These are phyloP conservation scores for Eucalyptus curtisii DNA, from an alignment of 345 rosid species.

Conservation along the genomic window DNA sequence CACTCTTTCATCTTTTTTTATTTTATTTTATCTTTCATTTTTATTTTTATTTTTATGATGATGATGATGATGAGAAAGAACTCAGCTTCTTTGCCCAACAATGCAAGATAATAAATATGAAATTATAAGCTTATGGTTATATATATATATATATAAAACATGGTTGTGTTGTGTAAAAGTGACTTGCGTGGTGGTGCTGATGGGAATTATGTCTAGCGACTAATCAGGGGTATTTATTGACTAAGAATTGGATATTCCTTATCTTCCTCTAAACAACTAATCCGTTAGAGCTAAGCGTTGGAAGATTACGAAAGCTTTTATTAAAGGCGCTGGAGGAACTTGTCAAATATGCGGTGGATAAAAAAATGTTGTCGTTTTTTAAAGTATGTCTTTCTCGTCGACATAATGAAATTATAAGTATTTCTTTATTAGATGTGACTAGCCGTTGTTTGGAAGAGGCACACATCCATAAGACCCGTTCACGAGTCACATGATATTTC, in stretches of 20 bases:
- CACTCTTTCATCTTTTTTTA: not conserved
- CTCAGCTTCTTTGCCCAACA: not conserved
- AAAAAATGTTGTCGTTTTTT: not conserved
- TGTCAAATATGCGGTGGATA: not conserved
- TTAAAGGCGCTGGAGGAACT: not conserved
- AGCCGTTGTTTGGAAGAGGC: not conserved
- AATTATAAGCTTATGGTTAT: not conserved
- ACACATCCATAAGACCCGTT: not conserved
- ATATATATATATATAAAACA: not conserved
- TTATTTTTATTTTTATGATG: accelerated
- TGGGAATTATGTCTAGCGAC: not conserved
- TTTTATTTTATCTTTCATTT: not conserved
- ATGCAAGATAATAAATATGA: not conserved
- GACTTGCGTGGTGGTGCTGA: not conserved
- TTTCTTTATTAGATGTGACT: not conserved
- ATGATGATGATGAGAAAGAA: not conserved
- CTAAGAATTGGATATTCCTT: not conserved
- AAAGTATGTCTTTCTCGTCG: not conserved
- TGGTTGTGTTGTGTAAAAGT: not conserved
- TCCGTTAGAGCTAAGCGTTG: not conserved
- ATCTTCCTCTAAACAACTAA: not conserved
- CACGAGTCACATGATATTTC: not conserved
- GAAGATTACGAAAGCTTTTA: not conserved
- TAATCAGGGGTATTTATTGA: not conserved
- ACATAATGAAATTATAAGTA: too few relatives aligned